Evolutionary conservation across 228 moss, liverwort and hornwort species (phyloP).

Genomic region (Sphagnum magellanicum): DNA sequence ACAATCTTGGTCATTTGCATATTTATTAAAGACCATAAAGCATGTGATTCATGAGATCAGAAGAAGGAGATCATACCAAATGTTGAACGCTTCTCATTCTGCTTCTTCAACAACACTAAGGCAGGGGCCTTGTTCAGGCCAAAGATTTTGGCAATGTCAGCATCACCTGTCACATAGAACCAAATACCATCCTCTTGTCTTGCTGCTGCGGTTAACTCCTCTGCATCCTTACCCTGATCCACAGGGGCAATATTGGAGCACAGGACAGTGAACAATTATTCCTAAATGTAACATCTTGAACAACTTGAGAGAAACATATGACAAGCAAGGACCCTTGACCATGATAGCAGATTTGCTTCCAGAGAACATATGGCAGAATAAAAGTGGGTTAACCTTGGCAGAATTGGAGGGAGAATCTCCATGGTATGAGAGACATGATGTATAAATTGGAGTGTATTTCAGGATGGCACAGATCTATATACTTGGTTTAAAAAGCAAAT

Average conservation of each 20-base stretch:
- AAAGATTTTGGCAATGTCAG: constrained; percentile 55
- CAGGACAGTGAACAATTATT: not conserved
- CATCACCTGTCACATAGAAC: constrained; percentile 57
- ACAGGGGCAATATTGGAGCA: constrained; percentile 1
- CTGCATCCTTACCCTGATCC: constrained; percentile 56
- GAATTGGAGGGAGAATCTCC: no score
- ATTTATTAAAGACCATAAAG: not conserved
- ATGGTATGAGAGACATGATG: no score
- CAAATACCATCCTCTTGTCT: constrained; percentile 59
- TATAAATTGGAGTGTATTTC: no score
- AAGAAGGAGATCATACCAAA: constrained; percentile 30
- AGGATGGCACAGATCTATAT: no score
- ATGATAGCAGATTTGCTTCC: no score
- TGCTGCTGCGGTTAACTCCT: constrained; percentile 47
- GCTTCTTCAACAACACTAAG: constrained; percentile 42
- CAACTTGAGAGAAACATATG: no score
- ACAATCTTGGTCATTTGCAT: no score
- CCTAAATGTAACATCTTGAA: no score
- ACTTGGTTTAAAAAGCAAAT: no score
- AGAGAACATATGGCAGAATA: no score
- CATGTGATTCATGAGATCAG: not conserved
- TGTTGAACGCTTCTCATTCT: constrained; percentile 37
- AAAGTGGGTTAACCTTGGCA: no score
- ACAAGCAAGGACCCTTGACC: no score
- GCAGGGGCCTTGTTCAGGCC: constrained; percentile 39